phyloP scores from a whole-genome alignment of 306 rosid genomes.

The Sophora flavescens region DNA sequence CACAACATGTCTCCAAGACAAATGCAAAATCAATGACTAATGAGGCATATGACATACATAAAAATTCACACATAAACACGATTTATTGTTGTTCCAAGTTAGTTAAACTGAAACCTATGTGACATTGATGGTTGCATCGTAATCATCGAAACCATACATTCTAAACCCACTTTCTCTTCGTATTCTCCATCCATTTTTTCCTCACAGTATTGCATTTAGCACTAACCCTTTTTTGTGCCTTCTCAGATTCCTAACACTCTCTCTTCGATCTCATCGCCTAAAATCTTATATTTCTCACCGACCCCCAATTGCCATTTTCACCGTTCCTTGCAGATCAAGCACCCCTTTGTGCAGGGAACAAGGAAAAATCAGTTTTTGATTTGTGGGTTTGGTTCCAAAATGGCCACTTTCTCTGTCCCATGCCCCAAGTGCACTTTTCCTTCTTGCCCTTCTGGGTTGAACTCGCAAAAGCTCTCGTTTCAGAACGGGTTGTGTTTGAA shows the following conservation, averaged over 20 bases:
- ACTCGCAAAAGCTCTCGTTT: constrained; percentile 44
- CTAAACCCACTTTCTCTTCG: constrained; percentile 27
- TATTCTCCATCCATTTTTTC: constrained; percentile 44
- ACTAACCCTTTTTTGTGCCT: not conserved
- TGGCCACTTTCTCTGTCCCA: constrained; percentile 72
- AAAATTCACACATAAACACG: not conserved
- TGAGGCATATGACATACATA: not conserved
- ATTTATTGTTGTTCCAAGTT: constrained; percentile 36
- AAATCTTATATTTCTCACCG: constrained; percentile 35
- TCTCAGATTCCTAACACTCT: constrained; percentile 39
- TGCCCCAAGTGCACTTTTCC: constrained; percentile 58
- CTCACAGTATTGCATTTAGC: not conserved
- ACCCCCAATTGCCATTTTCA: constrained; percentile 45
- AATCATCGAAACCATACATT: constrained; percentile 50
- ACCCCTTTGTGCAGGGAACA: constrained; percentile 17
- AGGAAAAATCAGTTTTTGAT: constrained; percentile 31
- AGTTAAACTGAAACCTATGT: constrained; percentile 18
- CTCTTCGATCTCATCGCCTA: constrained; percentile 52
- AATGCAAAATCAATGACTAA: constrained; percentile 1
- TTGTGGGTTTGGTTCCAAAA: constrained; percentile 50
- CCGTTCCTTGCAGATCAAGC: constrained; percentile 25
- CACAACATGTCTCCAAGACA: constrained; percentile 23
- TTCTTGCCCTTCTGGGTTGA: constrained; percentile 47
- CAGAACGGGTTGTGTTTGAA: constrained; percentile 47
- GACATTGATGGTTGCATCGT: constrained; percentile 49